A percentile compares a stretch with the other conserved stretches of the same genome.
Conservation (phyloP, 345 rosid genomes). For the Passiflora organensis region DNA sequence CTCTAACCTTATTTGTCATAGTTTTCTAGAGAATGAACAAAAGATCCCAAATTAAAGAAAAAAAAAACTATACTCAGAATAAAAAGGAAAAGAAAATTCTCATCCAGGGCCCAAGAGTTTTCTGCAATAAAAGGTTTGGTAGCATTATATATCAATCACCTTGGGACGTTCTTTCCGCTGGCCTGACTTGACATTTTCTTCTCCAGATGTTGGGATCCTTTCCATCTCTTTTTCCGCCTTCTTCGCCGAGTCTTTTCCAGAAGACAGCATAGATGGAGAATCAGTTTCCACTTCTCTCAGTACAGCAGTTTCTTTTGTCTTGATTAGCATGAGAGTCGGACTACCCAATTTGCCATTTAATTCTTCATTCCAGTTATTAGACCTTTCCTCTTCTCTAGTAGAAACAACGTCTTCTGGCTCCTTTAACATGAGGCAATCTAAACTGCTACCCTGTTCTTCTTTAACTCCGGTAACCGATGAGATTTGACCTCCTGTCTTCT, state of each 20-base stretch:
- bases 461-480: slow-evolving; percentile 27
- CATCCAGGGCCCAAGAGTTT: no score
- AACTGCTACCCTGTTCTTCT: slow-evolving; percentile 24
- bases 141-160: slow-evolving; percentile 48
- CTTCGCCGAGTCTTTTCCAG: slow-evolving; percentile 23
- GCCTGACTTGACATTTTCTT: slow-evolving; percentile 29
- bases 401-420: slow-evolving; percentile 15
- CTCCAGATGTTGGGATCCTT: slow-evolving; percentile 19
- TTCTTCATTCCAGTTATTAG: slow-evolving; percentile 10
- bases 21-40: slow-evolving; percentile 32
- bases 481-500: slow-evolving; percentile 33
- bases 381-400: not conserved
- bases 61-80: no score
- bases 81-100: no score
- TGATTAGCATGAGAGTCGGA: not conserved
- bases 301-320: slow-evolving; percentile 12
- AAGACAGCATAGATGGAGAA: slow-evolving; percentile 4
- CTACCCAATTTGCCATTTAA: slow-evolving; percentile 4
- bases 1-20: slow-evolving; percentile 29
- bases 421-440: not conserved
- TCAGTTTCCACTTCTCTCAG: not conserved
- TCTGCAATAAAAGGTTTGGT: not conserved
- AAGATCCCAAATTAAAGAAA: not conserved
- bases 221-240: slow-evolving; percentile 32
- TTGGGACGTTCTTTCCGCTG: slow-evolving; percentile 37